Base-by-base conservation (phyloP, 2,329 filamentous ascomycete species). In the Eurotiales sp. region DNA sequence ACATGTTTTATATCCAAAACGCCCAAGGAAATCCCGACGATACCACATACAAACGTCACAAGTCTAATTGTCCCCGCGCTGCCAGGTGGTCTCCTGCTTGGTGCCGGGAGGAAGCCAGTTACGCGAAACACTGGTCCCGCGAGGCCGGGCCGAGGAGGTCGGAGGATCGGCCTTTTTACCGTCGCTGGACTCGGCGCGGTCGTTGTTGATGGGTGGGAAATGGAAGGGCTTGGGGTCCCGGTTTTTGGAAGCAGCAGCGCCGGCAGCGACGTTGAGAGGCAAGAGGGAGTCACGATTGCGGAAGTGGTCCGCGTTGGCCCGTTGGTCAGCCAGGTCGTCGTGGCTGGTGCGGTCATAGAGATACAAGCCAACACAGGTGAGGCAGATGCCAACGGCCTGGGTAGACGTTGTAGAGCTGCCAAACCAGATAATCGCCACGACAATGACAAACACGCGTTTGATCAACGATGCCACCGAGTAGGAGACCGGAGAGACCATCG, bases 381-480 rank as follows among this genome's bases (percentile, higher is more conserved):
- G 81, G 3, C 73, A 81, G 62, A 99, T 96, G 14, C 93, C 93
- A 37, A 87, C 77, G 1, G 83, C 89, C 70, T 99, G 93, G 14
- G 95, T 70, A 14, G 77, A 79, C 4, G 89, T 96, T 27, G 93
- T 96, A 1, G 87, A 83, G 68, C 85, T 96, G 57, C 90, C 87
- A 72, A 97, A 99, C 93, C 93, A 99, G 59, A 97, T 74, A 56
- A 99, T 92, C 6, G 93, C 90, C 60, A 96, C 87, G 53, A 93
- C 82, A 61, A 99, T 96, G 63, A 99, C 92, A 64, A 96, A 96
- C 11, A 99, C 93, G 44, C 93, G 87, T 74, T 99, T 99, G 71
- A 99, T 93, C 55, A 99, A 77, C 51, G 88, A 95, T 30, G 93
- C 93, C 32, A 99, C 92, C 0, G 90, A 96, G 74, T 99, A 99